These are phyloP conservation scores for Hericium coralloides DNA, from an alignment of 768 basidiomycete genomes.

Conservation along the genomic window DNA sequence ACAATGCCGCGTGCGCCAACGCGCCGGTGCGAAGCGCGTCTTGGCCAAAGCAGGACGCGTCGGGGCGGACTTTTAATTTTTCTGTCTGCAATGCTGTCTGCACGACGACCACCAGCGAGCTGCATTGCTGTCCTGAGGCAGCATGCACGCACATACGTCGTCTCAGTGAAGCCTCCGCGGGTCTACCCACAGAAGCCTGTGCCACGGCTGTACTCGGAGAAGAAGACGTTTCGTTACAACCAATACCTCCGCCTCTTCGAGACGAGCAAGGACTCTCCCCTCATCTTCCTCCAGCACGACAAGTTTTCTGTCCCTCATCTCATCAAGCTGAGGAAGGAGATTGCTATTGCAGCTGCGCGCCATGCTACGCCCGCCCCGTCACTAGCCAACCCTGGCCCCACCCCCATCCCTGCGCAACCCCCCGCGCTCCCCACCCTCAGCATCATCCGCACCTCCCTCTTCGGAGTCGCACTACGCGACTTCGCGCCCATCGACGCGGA, in stretches of 20 bases:
- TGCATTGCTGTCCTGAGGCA: constrained; percentile 1
- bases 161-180: constrained; percentile 46
- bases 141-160: constrained; percentile 15
- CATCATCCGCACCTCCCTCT: constrained; percentile 67
- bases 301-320: constrained; percentile 66
- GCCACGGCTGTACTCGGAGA: constrained; percentile 65
- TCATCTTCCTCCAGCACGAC: constrained; percentile 73
- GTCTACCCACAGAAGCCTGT: constrained; percentile 42
- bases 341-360: constrained; percentile 40
- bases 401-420: constrained; percentile 14
- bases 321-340: constrained; percentile 59
- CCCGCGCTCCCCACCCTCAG: constrained; percentile 42
- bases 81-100: constrained; percentile 1
- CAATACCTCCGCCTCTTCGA: constrained; percentile 70
- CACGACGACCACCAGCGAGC: neutral
- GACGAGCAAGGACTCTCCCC: constrained; percentile 43
- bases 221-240: constrained; percentile 75
- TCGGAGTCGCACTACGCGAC: constrained; percentile 70
- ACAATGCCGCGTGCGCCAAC: neutral
- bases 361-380: constrained; percentile 26
- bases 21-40: neutral
- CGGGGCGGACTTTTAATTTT: neutral
- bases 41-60: neutral
- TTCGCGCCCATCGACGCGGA: constrained; percentile 39
- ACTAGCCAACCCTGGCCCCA: constrained; percentile 20